Conservation (phyloP, 306 rosid species). For the Prosopis cineraria region DNA sequence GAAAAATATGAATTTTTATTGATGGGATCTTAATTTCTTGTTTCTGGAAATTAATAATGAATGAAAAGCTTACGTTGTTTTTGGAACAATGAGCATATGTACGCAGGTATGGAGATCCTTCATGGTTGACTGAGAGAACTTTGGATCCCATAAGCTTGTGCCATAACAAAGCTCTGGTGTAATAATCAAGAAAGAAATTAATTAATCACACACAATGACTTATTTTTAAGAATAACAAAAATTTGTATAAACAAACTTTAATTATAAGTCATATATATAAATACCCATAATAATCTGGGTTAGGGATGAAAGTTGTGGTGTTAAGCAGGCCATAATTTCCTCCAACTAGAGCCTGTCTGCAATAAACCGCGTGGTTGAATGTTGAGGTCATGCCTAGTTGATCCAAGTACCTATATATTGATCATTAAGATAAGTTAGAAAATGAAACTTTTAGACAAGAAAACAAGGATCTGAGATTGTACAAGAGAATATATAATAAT, state of each 20-base stretch:
- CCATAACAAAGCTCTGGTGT: slow-evolving; percentile 58
- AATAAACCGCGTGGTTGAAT: slow-evolving; percentile 55
- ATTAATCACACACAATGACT: no score
- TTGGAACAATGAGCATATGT: slow-evolving; percentile 52
- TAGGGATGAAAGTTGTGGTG: slow-evolving; percentile 60
- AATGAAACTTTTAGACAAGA: neutral
- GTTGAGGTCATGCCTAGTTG: slow-evolving; percentile 65
- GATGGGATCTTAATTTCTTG: neutral
- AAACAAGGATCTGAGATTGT: neutral
- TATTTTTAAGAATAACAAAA: neutral
- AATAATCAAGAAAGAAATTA: neutral
- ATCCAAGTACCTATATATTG: slow-evolving; percentile 58
- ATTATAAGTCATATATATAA: slow-evolving; percentile 17
- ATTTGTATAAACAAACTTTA: neutral
- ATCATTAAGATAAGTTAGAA: no score
- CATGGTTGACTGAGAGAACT: slow-evolving; percentile 37
- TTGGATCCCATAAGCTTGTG: slow-evolving; percentile 53
- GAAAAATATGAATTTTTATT: neutral
- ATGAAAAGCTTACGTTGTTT: slow-evolving; percentile 15
- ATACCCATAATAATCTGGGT: slow-evolving; percentile 67
- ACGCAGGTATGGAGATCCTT: slow-evolving; percentile 45
- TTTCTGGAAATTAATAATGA: neutral
- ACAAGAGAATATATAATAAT: neutral
- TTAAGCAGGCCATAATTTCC: slow-evolving; percentile 69
- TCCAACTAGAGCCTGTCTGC: slow-evolving; percentile 63